These are phyloP conservation scores for Huiozyma naganishii DNA, from an alignment of 805 yeast genomes.

Conservation along the genomic window DNA sequence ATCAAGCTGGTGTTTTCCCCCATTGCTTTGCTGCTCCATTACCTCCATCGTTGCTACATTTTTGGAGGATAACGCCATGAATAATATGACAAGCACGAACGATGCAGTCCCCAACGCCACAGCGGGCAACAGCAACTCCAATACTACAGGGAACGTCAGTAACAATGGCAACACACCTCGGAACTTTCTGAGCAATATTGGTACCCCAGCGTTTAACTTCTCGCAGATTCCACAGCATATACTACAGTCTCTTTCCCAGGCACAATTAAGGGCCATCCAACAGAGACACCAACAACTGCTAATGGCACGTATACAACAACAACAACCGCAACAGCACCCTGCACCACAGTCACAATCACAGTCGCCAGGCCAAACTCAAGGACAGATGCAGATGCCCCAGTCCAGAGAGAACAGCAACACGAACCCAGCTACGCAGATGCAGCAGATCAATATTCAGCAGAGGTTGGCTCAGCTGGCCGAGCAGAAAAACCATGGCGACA, in stretches of 20 bases:
- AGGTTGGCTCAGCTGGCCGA: slow-evolving; percentile 4
- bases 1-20: too few relatives aligned
- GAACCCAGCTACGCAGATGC: slow-evolving; percentile 3
- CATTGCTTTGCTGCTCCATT: too few relatives aligned
- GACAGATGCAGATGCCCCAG: neutral
- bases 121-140: too few relatives aligned
- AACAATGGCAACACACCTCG: slow-evolving; percentile 1
- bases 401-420: neutral
- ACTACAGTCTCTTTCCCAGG: slow-evolving; percentile 22
- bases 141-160: too few relatives aligned
- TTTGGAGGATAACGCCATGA: too few relatives aligned
- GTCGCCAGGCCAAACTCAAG: neutral
- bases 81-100: too few relatives aligned
- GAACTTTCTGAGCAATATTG: slow-evolving; percentile 20
- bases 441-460: slow-evolving; percentile 7
- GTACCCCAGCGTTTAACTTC: slow-evolving; percentile 26
- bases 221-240: slow-evolving; percentile 27
- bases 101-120: too few relatives aligned
- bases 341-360: slow-evolving; percentile 3
- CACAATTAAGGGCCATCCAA: slow-evolving; percentile 26
- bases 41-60: too few relatives aligned
- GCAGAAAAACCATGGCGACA: neutral
- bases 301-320: slow-evolving; percentile 21
- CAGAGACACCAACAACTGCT: slow-evolving; percentile 27
- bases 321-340: slow-evolving; percentile 12